Evolutionary conservation across 2,329 filamentous ascomycete species (phyloP).

Genomic region (Diaporthe humulicola): DNA sequence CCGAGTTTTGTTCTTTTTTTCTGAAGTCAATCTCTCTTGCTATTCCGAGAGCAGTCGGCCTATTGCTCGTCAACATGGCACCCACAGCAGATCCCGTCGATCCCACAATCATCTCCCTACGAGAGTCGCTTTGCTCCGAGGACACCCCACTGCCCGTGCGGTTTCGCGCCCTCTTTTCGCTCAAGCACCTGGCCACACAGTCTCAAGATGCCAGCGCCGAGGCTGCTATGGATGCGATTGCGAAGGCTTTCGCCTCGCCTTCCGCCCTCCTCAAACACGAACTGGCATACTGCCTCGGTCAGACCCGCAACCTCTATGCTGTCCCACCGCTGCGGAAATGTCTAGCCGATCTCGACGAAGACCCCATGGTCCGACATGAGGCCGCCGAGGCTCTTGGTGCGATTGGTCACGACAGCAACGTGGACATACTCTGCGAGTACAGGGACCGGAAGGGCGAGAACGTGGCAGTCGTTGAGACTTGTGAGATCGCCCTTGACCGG

Average conservation of each 20-base stretch:
- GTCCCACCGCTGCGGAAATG: slow-evolving; percentile 80
- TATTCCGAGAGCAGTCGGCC: not conserved
- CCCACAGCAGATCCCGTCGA: slow-evolving; percentile 43
- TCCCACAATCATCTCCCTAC: slow-evolving; percentile 72
- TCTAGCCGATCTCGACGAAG: slow-evolving; percentile 83
- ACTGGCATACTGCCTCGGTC: slow-evolving; percentile 95
- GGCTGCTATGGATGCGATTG: slow-evolving; percentile 82
- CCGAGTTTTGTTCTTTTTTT: not conserved
- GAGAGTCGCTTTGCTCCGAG: slow-evolving; percentile 85
- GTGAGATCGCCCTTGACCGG: slow-evolving; percentile 94
- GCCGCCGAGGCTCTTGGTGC: slow-evolving; percentile 95
- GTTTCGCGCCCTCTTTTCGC: slow-evolving; percentile 96
- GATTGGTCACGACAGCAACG: slow-evolving; percentile 79
- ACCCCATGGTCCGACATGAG: slow-evolving; percentile 96
- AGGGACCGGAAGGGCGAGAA: slow-evolving; percentile 82
- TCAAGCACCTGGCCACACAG: slow-evolving; percentile 90
- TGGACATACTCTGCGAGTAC: slow-evolving; percentile 80
- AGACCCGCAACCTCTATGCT: slow-evolving; percentile 83
- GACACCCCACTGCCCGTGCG: slow-evolving; percentile 85
- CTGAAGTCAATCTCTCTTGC: not conserved
- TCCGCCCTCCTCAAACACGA: slow-evolving; percentile 97
- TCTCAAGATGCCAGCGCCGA: slow-evolving; percentile 71
- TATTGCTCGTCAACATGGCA: slow-evolving; percentile 42
- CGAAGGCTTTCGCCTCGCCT: slow-evolving; percentile 84
- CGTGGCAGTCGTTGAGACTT: slow-evolving; percentile 91